A percentile compares a stretch with the other conserved stretches of the same genome.
Conservation (phyloP, 345 rosid species). For the Erodium maritimum region DNA sequence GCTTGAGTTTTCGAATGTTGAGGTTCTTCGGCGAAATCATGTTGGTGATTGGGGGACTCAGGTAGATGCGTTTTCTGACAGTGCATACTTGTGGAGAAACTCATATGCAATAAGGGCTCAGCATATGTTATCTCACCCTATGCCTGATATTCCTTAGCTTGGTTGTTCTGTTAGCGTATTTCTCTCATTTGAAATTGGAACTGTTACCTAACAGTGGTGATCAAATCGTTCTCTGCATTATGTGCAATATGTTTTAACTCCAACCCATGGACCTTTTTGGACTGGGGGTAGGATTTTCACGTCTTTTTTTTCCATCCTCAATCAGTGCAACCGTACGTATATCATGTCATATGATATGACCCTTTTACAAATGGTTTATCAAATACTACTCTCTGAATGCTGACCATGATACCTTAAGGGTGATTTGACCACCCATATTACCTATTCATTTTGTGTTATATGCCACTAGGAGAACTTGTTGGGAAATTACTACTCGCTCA, state of each 20-base stretch:
- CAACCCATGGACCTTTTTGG: not conserved
- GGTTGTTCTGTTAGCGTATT: not conserved
- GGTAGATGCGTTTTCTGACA: slow-evolving; percentile 29
- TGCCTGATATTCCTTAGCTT: not conserved
- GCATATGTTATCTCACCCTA: not conserved
- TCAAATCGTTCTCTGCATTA: too few species aligned
- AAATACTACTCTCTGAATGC: too few species aligned
- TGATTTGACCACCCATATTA: not conserved
- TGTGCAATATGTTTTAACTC: not conserved
- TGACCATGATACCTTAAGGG: not conserved
- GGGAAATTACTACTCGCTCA: not conserved
- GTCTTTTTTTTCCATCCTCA: too few species aligned
- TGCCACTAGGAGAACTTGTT: not conserved
- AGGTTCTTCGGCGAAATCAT: slow-evolving; percentile 91
- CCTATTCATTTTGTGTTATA: not conserved
- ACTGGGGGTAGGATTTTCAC: too few species aligned
- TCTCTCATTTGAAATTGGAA: not conserved
- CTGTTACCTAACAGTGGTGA: not conserved
- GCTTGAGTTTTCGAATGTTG: slow-evolving; percentile 84
- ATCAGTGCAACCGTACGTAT: too few species aligned
- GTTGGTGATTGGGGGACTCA: slow-evolving; percentile 99
- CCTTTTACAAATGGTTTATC: too few species aligned
- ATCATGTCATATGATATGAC: too few species aligned
- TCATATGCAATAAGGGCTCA: not conserved
- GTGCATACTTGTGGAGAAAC: not conserved